Evolutionary conservation across 2,329 filamentous ascomycete species (phyloP).

Genomic region (Exophiala sp.): DNA sequence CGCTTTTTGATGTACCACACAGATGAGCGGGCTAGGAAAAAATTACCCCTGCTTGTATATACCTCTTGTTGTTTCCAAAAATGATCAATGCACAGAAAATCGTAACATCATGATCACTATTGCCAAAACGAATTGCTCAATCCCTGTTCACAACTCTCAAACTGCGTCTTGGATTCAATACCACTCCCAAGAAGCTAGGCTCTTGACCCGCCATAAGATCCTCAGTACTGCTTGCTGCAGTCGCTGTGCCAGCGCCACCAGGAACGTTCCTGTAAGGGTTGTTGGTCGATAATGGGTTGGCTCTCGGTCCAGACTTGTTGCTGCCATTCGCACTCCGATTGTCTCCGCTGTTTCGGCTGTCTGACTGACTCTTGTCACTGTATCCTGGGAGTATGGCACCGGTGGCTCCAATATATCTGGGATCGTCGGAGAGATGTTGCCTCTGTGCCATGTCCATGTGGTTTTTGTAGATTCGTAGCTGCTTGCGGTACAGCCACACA

Average conservation of each 20-base stretch:
- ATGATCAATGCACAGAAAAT: too few relatives aligned
- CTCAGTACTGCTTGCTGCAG: constrained; percentile 50
- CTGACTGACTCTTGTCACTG: constrained; percentile 23
- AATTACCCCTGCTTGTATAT: too few relatives aligned
- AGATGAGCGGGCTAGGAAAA: too few relatives aligned
- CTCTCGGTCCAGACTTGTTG: constrained; percentile 20
- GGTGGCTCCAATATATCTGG: constrained; percentile 23
- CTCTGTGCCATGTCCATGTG: constrained; percentile 65
- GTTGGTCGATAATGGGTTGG: constrained; percentile 32
- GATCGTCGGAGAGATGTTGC: constrained; percentile 46
- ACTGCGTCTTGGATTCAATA: constrained; percentile 65
- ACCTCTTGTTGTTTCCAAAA: too few relatives aligned
- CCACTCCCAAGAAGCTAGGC: constrained; percentile 67
- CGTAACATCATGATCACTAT: too few relatives aligned
- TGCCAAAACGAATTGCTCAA: constrained; percentile 30
- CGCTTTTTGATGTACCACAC: too few relatives aligned
- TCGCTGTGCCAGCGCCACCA: constrained; percentile 36
- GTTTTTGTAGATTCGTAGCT: constrained; percentile 65
- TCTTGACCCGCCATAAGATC: constrained; percentile 61
- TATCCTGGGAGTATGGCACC: constrained; percentile 10
- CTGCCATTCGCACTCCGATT: constrained; percentile 22
- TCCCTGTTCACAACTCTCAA: constrained; percentile 65
- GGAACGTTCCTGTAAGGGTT: constrained; percentile 22
- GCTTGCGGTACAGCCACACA: constrained; percentile 71
- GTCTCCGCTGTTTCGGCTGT: constrained; percentile 24